Base-by-base conservation (phyloP, 108 stramenopile species). In the Thalassiosira profunda region DNA sequence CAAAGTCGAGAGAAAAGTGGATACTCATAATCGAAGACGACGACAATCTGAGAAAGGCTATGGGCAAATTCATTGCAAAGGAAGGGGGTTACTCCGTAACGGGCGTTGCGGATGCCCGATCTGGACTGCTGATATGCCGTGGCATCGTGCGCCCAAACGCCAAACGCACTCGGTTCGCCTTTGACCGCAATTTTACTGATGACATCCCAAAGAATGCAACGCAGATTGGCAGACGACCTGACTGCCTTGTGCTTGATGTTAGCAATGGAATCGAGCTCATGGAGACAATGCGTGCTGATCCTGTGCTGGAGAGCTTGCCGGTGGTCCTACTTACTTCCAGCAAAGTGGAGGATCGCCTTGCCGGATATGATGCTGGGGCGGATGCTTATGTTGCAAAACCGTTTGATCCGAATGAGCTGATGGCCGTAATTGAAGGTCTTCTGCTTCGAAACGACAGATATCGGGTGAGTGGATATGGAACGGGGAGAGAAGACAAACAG, bases 331-430 rank as follows among this genome's bases (percentile, higher is more conserved):
- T 96, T 14, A 92, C 89, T 34, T 89, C 91, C 23, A 88, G 83
- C 6, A 76, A 76, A 72, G 76, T 76, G 8, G 77, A 88, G 47
- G 95, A 96, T 79, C 54, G 95, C 31, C 82, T 94, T 58, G 63
- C 59, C 23, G 95, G 91, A 37, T 96, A 84, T 70, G 70, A 88
- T 37, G 83, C 81, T 26, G 95, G 91, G 14, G 89, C 91, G 8
- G 91, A 93, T 85, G 92, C 86, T 11, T 96, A 92, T 58, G 41
- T 96, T 24, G 76, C 88, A 24, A 96, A 94, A 69, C 95, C 95
- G 23, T 92, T 96, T 60, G 83, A 93, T 63, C 89, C 89, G 24
- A 88, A 91, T 21, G 95, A 96, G 58, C 63, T 96, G 26, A 31
- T 94, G 8, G 80, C 81, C 8, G 82, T 96, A 23, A 47, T 94